These are phyloP conservation scores for Geotrichum restrictum DNA, from an alignment of 1,139 yeast species.

Conservation along the genomic window DNA sequence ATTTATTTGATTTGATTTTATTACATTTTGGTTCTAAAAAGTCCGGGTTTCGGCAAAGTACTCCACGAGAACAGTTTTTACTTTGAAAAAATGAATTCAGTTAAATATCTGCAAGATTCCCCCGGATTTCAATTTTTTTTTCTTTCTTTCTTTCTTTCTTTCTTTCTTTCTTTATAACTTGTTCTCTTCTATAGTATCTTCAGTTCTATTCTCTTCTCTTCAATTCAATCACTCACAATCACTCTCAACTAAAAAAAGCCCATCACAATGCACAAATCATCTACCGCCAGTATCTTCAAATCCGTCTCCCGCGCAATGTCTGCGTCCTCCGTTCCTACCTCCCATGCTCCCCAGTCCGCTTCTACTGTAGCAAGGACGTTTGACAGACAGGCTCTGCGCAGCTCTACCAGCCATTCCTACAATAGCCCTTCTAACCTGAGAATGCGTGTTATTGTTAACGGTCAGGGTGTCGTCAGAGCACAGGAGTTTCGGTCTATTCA, in stretches of 20 bases:
- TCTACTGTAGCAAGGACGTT: neutral
- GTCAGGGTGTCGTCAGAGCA: conserved; percentile 12
- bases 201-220: too few species aligned
- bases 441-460: conserved; percentile 17
- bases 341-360: neutral
- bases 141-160: neutral
- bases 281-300: conserved; percentile 4
- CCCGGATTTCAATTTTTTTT: conserved; percentile 3
- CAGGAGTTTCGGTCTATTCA: conserved; percentile 14
- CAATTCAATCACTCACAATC: neutral
- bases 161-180: neutral
- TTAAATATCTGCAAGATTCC: neutral
- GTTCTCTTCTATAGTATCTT: too few species aligned
- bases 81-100: too few species aligned
- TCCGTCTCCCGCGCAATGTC: conserved; percentile 13
- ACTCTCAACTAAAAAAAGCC: neutral
- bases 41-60: neutral
- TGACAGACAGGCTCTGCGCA: neutral
- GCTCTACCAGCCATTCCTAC: too few species aligned
- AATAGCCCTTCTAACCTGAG: conserved; percentile 8
- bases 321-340: neutral
- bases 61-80: neutral
- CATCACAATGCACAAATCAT: conserved; percentile 8
- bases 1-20: neutral
- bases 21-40: too few species aligned